Percentiles rank a stretch among this genome's conserved stretches.
Evolutionary conservation across 768 basidiomycete species (phyloP).

Genomic region (Calvatia gigantea): DNA sequence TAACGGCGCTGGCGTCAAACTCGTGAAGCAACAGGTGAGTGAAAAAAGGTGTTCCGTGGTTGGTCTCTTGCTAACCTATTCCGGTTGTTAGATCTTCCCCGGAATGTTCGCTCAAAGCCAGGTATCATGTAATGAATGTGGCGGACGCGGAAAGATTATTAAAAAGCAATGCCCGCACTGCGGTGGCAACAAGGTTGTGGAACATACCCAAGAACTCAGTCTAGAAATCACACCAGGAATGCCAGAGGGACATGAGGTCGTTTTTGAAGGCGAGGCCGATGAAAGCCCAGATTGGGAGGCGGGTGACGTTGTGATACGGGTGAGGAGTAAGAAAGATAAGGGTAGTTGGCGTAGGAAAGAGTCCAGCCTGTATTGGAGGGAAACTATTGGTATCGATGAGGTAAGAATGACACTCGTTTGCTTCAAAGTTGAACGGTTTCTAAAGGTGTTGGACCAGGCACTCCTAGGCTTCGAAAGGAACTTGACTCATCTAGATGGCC

Average conservation of each 20-base stretch:
- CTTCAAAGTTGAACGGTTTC: background rate
- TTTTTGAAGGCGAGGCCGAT: conserved; percentile 96
- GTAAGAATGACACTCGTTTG: conserved; percentile 31
- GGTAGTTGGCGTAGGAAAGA: conserved; percentile 91
- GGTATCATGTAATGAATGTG: conserved; percentile 78
- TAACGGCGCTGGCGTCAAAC: conserved; percentile 78
- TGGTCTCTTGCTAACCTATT: background rate
- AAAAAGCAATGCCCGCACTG: conserved; percentile 80
- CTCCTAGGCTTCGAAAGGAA: conserved; percentile 95
- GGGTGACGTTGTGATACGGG: conserved; percentile 86
- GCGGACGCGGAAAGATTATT: conserved; percentile 80
- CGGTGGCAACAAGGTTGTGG: conserved; percentile 73
- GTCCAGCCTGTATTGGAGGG: conserved; percentile 85
- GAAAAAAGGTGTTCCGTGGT: background rate
- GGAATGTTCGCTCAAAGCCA: conserved; percentile 94
- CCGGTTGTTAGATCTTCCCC: conserved; percentile 65
- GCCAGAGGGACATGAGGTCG: conserved; percentile 89
- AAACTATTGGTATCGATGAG: conserved; percentile 90
- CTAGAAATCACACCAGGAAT: conserved; percentile 85
- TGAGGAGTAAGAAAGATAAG: conserved; percentile 71
- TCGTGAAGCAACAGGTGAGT: conserved; percentile 75
- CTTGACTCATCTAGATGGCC: conserved; percentile 89
- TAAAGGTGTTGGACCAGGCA: conserved; percentile 48
- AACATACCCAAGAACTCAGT: conserved; percentile 78
- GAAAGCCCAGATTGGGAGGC: conserved; percentile 96